Percentiles rank a stretch among this genome's conserved stretches.
These are phyloP conservation scores for Acorus gramineus DNA, from an alignment of 106 monocot species.

Conservation along the genomic window DNA sequence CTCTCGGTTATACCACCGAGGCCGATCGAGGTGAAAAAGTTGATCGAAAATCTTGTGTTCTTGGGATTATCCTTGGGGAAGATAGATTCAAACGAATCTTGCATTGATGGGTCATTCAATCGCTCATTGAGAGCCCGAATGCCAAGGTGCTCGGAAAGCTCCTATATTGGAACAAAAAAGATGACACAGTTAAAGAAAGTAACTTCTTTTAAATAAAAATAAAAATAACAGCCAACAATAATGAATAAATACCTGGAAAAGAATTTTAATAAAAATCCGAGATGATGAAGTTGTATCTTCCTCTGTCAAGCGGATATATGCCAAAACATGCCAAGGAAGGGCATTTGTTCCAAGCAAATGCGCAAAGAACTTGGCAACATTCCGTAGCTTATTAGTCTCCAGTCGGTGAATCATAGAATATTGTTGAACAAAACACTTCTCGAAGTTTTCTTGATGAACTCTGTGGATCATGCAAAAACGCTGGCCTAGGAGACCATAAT, in stretches of 20 bases:
- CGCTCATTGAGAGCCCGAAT: no score
- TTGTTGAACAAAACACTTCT: slow-evolving; percentile 78
- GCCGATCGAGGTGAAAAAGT: slow-evolving; percentile 94
- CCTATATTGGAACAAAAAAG: slow-evolving; percentile 26
- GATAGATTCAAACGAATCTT: no score
- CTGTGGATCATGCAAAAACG: slow-evolving; percentile 88
- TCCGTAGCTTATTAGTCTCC: slow-evolving; percentile 74
- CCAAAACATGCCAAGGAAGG: background rate
- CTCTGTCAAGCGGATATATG: no score
- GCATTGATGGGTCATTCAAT: no score
- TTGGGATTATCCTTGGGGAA: slow-evolving; percentile 26
- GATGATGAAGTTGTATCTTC: no score
- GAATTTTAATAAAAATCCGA: background rate
- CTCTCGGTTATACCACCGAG: slow-evolving; percentile 92
- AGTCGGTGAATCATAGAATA: slow-evolving; percentile 88
- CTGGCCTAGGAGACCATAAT: slow-evolving; percentile 76
- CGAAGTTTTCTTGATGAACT: slow-evolving; percentile 75
- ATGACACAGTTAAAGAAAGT: background rate
- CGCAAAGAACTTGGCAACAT: slow-evolving; percentile 47
- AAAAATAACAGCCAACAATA: background rate
- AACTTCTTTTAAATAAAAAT: background rate
- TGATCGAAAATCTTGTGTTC: slow-evolving; percentile 20
- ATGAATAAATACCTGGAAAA: background rate
- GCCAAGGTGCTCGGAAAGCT: slow-evolving; percentile 87
- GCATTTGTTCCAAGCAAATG: slow-evolving; percentile 31